phyloP scores from a whole-genome alignment of 129 eudicot species.

The Pittosporum tobira region DNA sequence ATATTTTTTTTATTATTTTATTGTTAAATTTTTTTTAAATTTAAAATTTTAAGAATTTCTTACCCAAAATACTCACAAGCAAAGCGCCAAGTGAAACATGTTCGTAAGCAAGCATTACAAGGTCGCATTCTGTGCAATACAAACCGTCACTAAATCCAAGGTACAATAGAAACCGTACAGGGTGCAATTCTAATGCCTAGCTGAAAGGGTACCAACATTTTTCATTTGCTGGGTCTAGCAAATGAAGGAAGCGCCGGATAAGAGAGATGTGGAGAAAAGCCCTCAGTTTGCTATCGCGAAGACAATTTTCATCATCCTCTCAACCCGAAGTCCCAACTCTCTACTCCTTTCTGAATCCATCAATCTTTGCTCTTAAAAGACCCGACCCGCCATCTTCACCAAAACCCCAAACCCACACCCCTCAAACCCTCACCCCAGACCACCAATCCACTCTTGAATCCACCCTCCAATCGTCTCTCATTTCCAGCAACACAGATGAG shows the following conservation, averaged over 20 bases:
- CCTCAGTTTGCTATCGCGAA: conserved; percentile 14
- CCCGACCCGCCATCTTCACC: conserved; percentile 20
- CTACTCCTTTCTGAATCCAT: conserved; percentile 77
- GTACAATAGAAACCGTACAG: too few relatives aligned
- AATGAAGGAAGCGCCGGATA: not conserved
- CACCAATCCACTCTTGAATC: conserved; percentile 47
- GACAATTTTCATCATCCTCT: conserved; percentile 44
- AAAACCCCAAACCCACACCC: conserved; percentile 26
- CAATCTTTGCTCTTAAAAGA: conserved; percentile 44
- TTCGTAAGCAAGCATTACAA: too few relatives aligned
- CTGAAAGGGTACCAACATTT: too few relatives aligned
- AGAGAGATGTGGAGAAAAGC: conserved; percentile 63
- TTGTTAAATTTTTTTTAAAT: too few relatives aligned
- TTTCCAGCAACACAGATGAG: conserved; percentile 50
- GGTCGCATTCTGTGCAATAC: too few relatives aligned
- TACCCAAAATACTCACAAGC: too few relatives aligned
- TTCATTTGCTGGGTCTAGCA: too few relatives aligned
- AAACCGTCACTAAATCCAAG: too few relatives aligned
- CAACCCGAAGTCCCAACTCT: conserved; percentile 49
- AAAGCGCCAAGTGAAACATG: too few relatives aligned
- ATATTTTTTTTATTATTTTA: too few relatives aligned
- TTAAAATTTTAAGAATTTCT: too few relatives aligned
- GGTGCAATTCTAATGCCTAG: too few relatives aligned
- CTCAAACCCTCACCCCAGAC: conserved; percentile 23
- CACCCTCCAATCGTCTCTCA: conserved; percentile 44